A percentile compares a stretch with the other conserved stretches of the same genome.
phyloP scores from a whole-genome alignment of 2,329 filamentous ascomycete genomes.

The Beauveria varroae region DNA sequence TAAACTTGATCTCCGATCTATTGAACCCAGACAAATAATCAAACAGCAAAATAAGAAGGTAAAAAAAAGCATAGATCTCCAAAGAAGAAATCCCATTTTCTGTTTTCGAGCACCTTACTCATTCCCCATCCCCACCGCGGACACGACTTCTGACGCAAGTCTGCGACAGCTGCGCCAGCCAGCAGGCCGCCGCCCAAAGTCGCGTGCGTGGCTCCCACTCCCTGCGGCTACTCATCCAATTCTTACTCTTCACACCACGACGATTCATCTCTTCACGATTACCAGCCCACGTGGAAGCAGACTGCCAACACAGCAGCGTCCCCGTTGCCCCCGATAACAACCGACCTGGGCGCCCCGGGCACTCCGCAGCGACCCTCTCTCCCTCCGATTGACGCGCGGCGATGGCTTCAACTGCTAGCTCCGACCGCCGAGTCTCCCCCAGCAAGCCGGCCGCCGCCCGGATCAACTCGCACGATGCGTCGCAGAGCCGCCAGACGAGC shows the following conservation, averaged over 20 bases:
- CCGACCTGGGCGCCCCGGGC: background rate
- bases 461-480: background rate
- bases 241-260: background rate
- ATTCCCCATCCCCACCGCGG: background rate
- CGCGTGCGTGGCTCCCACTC: background rate
- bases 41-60: too few species aligned
- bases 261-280: background rate
- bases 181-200: background rate
- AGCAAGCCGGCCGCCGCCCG: constrained; percentile 1
- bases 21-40: too few species aligned
- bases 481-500: constrained; percentile 20
- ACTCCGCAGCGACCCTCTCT: background rate
- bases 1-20: too few species aligned
- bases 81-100: background rate
- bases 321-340: background rate
- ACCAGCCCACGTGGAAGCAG: background rate
- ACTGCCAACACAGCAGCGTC: background rate
- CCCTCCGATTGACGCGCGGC: background rate
- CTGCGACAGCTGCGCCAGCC: background rate
- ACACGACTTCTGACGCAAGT: background rate
- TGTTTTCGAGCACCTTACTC: background rate
- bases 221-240: background rate
- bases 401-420: constrained; percentile 1
- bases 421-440: background rate
- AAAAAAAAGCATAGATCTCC: too few species aligned